Evolutionary conservation across 768 basidiomycete species (phyloP), one percentile per base, ranked within the genome.

Genomic region (Suillus paluster): DNA sequence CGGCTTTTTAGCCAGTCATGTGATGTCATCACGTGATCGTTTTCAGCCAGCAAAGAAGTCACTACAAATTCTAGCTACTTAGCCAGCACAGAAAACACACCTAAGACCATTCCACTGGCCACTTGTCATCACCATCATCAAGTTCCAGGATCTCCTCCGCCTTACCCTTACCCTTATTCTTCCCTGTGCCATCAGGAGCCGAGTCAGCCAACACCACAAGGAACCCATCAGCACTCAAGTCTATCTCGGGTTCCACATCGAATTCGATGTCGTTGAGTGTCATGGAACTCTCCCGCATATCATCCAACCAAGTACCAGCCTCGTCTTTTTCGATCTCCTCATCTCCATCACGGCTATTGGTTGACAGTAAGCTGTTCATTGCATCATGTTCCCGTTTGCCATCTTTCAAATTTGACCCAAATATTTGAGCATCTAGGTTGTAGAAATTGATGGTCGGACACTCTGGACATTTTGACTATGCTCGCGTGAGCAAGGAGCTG

Each of bases 311-410:
- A 23, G 49, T 21, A 33, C 15, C 3, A 5, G n/a, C 3, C 49
- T 50, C 33, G 49, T 33, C 33, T 14, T 21, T 19, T 17, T 50
- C 49, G 21, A 50, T 50, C 17, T 50, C 49, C 21, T 50, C 49
- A 50, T 50, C 49, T 21, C 33, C 49, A 15, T 50, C n/a, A 12
- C 6, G 49, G 49, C 49, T 25, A 3, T 50, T 19, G 5, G 8
- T 21, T n/a, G 15, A 50, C 49, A 50, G n/a, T 21, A 50, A 50
- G 49, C n/a, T 50, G 49, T 50, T 50, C 49, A 50, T 50, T 2
- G 49, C 21, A 25, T 50, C 50, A 11, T 52, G 50, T 52, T 15
- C n/a, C 50, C 27, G n/a, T n/a, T n/a, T n/a, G n/a, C n/a, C n/a
- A n/a, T n/a, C n/a, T n/a, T n/a, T n/a, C n/a, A n/a, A n/a, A n/a